A percentile compares a stretch with the other conserved stretches of the same genome.
Evolutionary conservation across 1,284 basidiomycete genomes (phyloP).

Genomic region (Malassezia sympodialis): DNA sequence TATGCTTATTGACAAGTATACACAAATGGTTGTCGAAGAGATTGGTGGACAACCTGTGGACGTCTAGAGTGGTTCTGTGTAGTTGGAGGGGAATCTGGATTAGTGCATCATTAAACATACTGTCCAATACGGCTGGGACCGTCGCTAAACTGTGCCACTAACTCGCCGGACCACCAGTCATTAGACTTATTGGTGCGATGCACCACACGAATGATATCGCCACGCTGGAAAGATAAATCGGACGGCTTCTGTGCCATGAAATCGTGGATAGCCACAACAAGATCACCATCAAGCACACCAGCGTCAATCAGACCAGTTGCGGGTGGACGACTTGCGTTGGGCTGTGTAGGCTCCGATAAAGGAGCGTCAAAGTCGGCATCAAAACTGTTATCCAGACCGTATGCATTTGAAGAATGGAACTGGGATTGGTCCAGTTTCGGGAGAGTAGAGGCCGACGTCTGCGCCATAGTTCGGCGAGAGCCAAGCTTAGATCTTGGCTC

Average conservation of each 20-base stretch:
- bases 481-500: neutral
- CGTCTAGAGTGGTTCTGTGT: constrained; percentile 11
- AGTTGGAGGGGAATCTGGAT: constrained; percentile 16
- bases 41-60: constrained; percentile 54
- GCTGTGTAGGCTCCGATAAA: neutral
- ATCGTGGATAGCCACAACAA: constrained; percentile 37
- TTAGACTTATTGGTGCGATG: constrained; percentile 28
- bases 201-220: constrained; percentile 41
- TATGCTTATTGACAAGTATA: constrained; percentile 4
- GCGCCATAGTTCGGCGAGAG: neutral
- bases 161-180: constrained; percentile 43
- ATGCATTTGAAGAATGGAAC: neutral
- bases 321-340: neutral
- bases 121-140: neutral
- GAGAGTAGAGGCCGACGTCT: neutral
- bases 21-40: constrained; percentile 44
- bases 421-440: neutral
- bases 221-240: constrained; percentile 36
- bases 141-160: constrained; percentile 9
- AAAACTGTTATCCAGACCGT: neutral
- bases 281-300: constrained; percentile 9
- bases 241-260: constrained; percentile 34
- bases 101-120: neutral
- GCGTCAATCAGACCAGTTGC: neutral
- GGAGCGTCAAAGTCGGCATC: neutral